Percentiles rank a stretch among this genome's conserved stretches.
phyloP scores from a whole-genome alignment of 2,329 filamentous ascomycete genomes.

The Leptosphaerulina australis region DNA sequence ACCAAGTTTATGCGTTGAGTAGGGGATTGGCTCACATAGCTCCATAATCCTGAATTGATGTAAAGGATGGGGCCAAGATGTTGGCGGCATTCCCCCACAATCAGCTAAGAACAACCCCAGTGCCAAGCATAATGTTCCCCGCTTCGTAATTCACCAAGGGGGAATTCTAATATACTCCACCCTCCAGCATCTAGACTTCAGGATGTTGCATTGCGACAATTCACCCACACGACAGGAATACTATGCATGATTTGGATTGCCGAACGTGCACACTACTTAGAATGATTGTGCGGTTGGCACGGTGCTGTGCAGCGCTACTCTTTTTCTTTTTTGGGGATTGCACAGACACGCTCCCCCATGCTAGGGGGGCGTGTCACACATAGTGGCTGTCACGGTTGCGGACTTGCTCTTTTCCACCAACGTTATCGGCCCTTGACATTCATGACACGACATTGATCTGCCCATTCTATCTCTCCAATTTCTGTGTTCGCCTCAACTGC shows the following conservation, averaged over 20 bases:
- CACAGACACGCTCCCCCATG: conserved; percentile 23
- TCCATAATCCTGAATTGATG: conserved; percentile 2
- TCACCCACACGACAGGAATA: background rate
- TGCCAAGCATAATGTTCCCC: conserved; percentile 20
- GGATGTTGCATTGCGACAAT: background rate
- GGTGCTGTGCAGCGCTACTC: conserved; percentile 24
- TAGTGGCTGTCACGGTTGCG: conserved; percentile 33
- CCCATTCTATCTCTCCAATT: background rate
- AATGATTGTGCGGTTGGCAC: conserved; percentile 23
- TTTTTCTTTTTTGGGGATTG: conserved; percentile 20
- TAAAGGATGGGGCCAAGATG: conserved; percentile 6
- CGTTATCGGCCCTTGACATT: conserved; percentile 16
- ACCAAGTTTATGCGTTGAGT: background rate
- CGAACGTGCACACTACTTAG: conserved; percentile 14
- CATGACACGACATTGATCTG: conserved; percentile 23
- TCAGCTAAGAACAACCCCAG: conserved; percentile 19
- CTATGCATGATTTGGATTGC: background rate
- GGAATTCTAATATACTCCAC: background rate
- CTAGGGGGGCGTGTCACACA: conserved; percentile 25
- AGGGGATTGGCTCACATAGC: background rate
- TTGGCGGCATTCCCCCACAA: conserved; percentile 31
- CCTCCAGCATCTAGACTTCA: background rate
- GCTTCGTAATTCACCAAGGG: conserved; percentile 18
- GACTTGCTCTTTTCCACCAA: conserved; percentile 12
- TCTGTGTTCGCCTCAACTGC: background rate